These are phyloP conservation scores for Neurospora sp. DNA, from an alignment of 495 filamentous ascomycete species.

Conservation along the genomic window DNA sequence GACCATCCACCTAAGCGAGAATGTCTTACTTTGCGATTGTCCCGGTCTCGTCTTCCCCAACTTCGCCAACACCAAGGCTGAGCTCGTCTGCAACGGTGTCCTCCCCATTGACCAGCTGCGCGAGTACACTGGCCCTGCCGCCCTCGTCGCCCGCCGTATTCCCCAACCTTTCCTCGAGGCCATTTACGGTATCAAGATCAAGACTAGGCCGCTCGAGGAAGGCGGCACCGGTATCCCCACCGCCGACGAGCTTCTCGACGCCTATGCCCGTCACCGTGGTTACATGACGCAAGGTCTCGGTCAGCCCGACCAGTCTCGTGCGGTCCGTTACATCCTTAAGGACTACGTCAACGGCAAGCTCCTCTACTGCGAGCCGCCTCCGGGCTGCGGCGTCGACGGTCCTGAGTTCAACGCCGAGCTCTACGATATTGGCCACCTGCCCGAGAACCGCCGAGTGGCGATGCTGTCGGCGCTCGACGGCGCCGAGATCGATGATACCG, in stretches of 20 bases:
- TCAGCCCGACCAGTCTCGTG: constrained; percentile 85
- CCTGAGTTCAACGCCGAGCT: constrained; percentile 79
- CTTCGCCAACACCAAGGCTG: constrained; percentile 92
- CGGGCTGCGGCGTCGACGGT: constrained; percentile 53
- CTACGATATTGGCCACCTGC: constrained; percentile 71
- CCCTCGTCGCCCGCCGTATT: constrained; percentile 80
- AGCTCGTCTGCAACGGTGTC: constrained; percentile 91
- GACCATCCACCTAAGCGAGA: constrained; percentile 84
- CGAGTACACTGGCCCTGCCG: constrained; percentile 83
- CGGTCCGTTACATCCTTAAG: constrained; percentile 84
- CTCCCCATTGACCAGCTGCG: constrained; percentile 95
- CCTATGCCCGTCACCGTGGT: constrained; percentile 82
- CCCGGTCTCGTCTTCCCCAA: constrained; percentile 98
- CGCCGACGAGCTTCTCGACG: constrained; percentile 72
- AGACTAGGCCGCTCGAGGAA: constrained; percentile 75
- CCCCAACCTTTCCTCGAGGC: constrained; percentile 87
- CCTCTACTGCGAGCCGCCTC: constrained; percentile 83
- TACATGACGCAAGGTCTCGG: constrained; percentile 82
- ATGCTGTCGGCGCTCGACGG: constrained; percentile 40
- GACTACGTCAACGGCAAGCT: constrained; percentile 97
- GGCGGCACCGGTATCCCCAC: constrained; percentile 87
- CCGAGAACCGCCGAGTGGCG: constrained; percentile 56
- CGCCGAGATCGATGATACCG: constrained; percentile 15
- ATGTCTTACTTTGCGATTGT: constrained; percentile 92
- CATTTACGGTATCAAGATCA: constrained; percentile 85